These are phyloP conservation scores for Licmophora abbreviata DNA, from an alignment of 108 stramenopile species.

Conservation along the genomic window DNA sequence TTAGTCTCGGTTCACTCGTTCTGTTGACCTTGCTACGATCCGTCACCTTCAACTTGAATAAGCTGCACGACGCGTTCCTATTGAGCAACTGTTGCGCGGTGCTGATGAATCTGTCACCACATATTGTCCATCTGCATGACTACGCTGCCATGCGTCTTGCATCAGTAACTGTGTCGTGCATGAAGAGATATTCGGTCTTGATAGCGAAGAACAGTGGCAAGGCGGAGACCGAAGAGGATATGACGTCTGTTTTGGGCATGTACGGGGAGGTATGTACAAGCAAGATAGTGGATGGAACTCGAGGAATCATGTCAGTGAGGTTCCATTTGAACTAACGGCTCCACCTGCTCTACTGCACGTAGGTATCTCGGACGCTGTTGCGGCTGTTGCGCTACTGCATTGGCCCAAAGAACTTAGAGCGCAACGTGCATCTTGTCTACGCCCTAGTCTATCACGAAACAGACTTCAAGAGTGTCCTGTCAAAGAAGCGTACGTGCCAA, in stretches of 20 bases:
- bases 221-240: slow-evolving; percentile 35
- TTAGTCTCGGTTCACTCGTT: slow-evolving; percentile 65
- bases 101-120: slow-evolving; percentile 58
- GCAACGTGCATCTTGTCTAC: slow-evolving; percentile 69
- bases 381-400: slow-evolving; percentile 52
- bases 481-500: slow-evolving; percentile 24
- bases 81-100: slow-evolving; percentile 80
- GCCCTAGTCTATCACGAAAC: slow-evolving; percentile 61
- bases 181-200: slow-evolving; percentile 40
- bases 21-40: slow-evolving; percentile 56
- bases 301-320: too few species aligned
- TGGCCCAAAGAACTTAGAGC: slow-evolving; percentile 44
- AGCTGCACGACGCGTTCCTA: slow-evolving; percentile 61
- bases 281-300: too few species aligned
- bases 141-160: slow-evolving; percentile 74
- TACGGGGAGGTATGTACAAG: slow-evolving; percentile 49
- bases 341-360: too few species aligned
- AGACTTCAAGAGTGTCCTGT: slow-evolving; percentile 37
- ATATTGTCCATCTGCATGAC: slow-evolving; percentile 48
- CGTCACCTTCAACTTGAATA: slow-evolving; percentile 64
- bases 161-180: slow-evolving; percentile 49
- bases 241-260: slow-evolving; percentile 46
- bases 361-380: slow-evolving; percentile 47
- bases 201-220: slow-evolving; percentile 18
- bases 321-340: too few species aligned